Base-by-base conservation (phyloP, 805 yeast species). In the Isabelozyma gotoi region DNA sequence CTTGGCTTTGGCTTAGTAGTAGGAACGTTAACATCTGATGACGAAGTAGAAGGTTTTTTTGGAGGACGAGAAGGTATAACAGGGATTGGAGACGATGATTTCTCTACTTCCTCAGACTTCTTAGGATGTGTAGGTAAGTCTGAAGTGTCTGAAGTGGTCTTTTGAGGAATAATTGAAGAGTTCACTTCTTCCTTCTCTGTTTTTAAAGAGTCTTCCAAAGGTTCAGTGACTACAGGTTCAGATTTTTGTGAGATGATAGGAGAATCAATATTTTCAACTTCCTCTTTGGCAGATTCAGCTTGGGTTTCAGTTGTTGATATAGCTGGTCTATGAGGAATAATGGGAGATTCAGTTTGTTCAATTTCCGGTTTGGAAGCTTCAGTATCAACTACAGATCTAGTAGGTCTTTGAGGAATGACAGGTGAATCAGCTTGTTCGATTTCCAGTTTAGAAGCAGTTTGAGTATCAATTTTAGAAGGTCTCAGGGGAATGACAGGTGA, bases 1-100 rank as follows among this genome's bases (percentile, higher is more conserved):
- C 59, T 62, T 17, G 55, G 47, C 38, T 52, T 48, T 8, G 20
- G 7, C 7, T 19, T 3, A 11, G 33, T n/a, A 10, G 15, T 16
- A 11, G 39, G 16, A n/a, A n/a, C n/a, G n/a, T n/a, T n/a, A n/a
- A n/a, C n/a, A 15, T 17, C 36, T 4, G 36, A 34, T 10, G 20
- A 18, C 5, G 36, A 34, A 34, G 19, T 8, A 34, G 18, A 11
- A 4, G 18, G 16, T 2, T 32, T 32, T 14, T 1, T 32, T 6
- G 16, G 14, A 16, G 15, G 29, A 24, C 29, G 29, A 8, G 29
- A 24, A 24, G 29, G 29, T 8, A 24, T 24, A 24, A 11, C 29
- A 8, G 29, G 29, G 11, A 24, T 24, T 24, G 7, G 29, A 7
- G 7, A 7, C 7, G 29, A 24, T 24, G 7, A 7, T 8, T 8